Evolutionary conservation across 164 flowering plant genomes (phyloP).

Genomic region (Nelumbo lutea): DNA sequence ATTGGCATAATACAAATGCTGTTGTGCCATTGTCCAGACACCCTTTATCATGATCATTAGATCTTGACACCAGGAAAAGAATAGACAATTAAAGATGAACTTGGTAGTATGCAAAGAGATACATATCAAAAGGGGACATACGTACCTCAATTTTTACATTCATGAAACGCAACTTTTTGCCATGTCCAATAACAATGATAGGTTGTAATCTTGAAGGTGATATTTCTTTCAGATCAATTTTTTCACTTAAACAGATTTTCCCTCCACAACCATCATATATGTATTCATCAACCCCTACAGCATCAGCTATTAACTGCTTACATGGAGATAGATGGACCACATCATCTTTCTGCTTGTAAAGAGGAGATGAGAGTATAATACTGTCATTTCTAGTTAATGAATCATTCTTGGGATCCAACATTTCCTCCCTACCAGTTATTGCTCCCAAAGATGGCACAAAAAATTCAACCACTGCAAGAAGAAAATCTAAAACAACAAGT

Average conservation of each 20-base stretch:
- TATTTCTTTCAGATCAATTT: constrained; percentile 41
- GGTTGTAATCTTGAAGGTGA: constrained; percentile 36
- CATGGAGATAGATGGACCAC: constrained; percentile 65
- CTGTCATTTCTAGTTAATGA: constrained; percentile 54
- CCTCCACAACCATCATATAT: constrained; percentile 95
- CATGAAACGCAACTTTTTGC: constrained; percentile 80
- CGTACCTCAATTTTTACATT: constrained; percentile 95
- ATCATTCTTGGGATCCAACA: constrained; percentile 83
- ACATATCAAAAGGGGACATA: neutral
- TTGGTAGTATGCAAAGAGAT: neutral
- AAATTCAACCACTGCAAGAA: constrained; percentile 86
- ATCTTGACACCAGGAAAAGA: neutral
- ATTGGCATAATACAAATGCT: too few species aligned
- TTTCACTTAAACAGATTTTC: constrained; percentile 53
- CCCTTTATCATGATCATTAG: too few species aligned
- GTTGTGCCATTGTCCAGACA: too few species aligned
- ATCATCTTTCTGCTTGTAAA: constrained; percentile 73
- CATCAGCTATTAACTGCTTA: constrained; percentile 72
- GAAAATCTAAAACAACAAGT: constrained; percentile 94
- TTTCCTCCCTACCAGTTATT: constrained; percentile 90
- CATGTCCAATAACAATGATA: constrained; percentile 77
- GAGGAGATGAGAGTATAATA: constrained; percentile 55
- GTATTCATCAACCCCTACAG: constrained; percentile 65
- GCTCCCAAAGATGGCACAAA: constrained; percentile 90
- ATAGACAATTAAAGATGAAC: neutral